Base-by-base conservation (phyloP, 1,284 basidiomycete species). In the Peniophora sp. region DNA sequence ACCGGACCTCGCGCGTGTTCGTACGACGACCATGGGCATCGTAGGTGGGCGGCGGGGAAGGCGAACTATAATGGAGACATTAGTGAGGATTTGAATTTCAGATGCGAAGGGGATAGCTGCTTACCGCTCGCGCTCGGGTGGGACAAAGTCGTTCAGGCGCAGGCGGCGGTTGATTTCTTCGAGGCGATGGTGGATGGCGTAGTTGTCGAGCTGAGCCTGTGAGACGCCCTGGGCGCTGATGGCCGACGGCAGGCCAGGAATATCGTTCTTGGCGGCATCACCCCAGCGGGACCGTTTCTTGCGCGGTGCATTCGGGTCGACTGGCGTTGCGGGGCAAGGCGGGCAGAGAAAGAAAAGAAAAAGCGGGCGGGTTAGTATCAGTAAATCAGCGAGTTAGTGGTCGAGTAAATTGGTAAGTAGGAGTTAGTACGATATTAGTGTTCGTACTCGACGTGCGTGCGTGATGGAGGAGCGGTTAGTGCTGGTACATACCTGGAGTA, bases 161-260 rank as follows among this genome's bases (percentile, higher is more conserved):
- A 99, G 76, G 70, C 97, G 97, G 61, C 91, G 82, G 60, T 94
- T 93, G 65, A 99, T 98, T 72, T 99, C 97, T 68, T 99, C 97
- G 51, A 99, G 74, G 52, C 97, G 81, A 48, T 97, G 77, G 63
- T 95, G 92, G 53, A 93, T 95, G 47, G 92, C 91, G 66, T 98
- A 97, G 63, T 92, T 94, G 70, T 97, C 94, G 50, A 98, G 83
- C 65, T 97, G 92, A 50, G 86, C 83, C 61, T 92, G 89, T 19
- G 92, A 91, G 49, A 97, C 91, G 56, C 92, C 91, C 50, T 86
- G 82, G 51, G 92, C 91, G 58, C 85, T 89, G 58, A 98, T 94
- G 50, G 92, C 91, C 47, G 92, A 94, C 12, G 95, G 95, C 52
- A 97, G 69, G 51, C 92, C 92, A 52, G 92, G 89, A 49, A 92